Percentiles rank a stretch among this genome's conserved stretches.
Evolutionary conservation across 2,329 filamentous ascomycete genomes (phyloP).

Genomic region (Talaromyces sp.): DNA sequence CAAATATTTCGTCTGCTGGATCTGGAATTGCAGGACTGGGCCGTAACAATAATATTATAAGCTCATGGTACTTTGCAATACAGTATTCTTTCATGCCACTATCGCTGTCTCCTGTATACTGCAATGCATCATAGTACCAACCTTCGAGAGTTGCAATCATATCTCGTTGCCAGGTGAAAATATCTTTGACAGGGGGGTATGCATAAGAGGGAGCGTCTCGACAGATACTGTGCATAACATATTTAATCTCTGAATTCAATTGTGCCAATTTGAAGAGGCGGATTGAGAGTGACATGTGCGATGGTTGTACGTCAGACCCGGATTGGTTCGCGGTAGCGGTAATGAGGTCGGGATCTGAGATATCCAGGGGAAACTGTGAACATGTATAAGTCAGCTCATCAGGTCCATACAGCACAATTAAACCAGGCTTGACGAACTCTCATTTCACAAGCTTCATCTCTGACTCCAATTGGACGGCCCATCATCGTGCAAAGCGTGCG

Average conservation of each 20-base stretch:
- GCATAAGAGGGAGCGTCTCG: constrained; percentile 48
- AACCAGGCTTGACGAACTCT: constrained; percentile 34
- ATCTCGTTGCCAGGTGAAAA: constrained; percentile 46
- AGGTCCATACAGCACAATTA: background rate
- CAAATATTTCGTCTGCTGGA: constrained; percentile 41
- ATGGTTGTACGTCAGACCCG: constrained; percentile 14
- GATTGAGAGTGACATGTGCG: constrained; percentile 44
- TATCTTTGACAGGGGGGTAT: constrained; percentile 46
- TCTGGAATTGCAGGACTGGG: constrained; percentile 53
- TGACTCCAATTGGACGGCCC: constrained; percentile 54
- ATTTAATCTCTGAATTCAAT: constrained; percentile 58
- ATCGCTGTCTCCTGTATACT: background rate
- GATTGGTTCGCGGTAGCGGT: background rate
- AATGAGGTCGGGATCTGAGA: background rate
- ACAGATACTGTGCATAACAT: constrained; percentile 53
- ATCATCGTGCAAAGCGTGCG: constrained; percentile 54
- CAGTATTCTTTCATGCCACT: constrained; percentile 32
- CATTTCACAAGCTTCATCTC: constrained; percentile 55
- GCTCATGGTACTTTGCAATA: constrained; percentile 47
- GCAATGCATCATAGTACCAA: constrained; percentile 31
- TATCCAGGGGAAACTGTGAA: constrained; percentile 7
- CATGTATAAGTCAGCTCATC: background rate
- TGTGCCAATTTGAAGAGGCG: constrained; percentile 45
- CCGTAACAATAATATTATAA: constrained; percentile 50
- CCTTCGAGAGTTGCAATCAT: constrained; percentile 41